These are phyloP conservation scores for Cardiospermum halicacabum DNA, from an alignment of 345 rosid genomes.

Conservation along the genomic window DNA sequence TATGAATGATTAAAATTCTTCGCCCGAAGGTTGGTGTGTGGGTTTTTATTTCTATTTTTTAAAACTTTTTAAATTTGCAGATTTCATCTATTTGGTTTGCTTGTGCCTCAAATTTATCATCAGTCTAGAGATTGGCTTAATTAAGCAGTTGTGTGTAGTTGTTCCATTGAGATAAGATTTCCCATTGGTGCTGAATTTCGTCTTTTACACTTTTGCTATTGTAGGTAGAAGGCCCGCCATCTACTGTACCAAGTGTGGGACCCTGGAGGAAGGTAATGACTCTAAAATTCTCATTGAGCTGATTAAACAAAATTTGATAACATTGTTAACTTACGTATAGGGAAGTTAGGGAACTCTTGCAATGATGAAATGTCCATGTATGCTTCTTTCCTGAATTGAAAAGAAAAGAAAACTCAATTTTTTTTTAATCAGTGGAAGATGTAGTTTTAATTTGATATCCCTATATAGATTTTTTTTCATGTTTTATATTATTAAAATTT, in stretches of 20 bases:
- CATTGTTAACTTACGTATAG: not conserved
- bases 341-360: not conserved
- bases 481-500: too few relatives aligned
- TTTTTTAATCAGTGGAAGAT: not conserved
- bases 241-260: conserved; percentile 70
- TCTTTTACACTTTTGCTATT: conserved; percentile 16
- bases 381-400: not conserved
- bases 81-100: not conserved
- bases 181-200: not conserved
- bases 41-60: too few relatives aligned
- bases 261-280: conserved; percentile 92
- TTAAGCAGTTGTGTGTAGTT: not conserved
- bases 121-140: not conserved
- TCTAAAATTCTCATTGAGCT: not conserved
- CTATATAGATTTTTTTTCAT: too few relatives aligned
- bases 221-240: conserved; percentile 58
- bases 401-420: not conserved
- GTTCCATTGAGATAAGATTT: not conserved
- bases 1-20: too few relatives aligned
- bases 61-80: not conserved
- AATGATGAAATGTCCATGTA: not conserved
- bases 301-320: not conserved
- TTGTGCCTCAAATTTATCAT: not conserved
- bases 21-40: too few relatives aligned
- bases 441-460: not conserved